Evolutionary conservation across 768 basidiomycete species (phyloP).

Genomic region (Auriscalpium microsporum): DNA sequence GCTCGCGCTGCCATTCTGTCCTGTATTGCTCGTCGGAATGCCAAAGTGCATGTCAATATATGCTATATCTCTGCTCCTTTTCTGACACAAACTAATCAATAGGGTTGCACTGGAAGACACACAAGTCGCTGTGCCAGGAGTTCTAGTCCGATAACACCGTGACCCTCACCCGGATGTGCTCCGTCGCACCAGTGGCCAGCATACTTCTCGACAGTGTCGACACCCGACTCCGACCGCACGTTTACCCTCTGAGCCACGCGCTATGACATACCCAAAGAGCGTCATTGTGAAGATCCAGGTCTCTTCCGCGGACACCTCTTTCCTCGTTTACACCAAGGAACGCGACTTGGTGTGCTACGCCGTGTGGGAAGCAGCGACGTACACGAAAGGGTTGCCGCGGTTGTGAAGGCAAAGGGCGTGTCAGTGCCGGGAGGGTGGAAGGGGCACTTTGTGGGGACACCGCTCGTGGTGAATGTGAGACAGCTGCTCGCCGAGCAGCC

Average conservation of each 20-base stretch:
- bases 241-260: too few species aligned
- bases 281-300: too few species aligned
- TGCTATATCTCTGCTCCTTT: too few species aligned
- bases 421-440: conserved; percentile 26
- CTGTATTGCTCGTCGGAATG: conserved; percentile 42
- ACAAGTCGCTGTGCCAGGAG: conserved; percentile 33
- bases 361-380: conserved; percentile 26
- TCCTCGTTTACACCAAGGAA: too few species aligned
- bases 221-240: too few species aligned
- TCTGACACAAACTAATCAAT: too few species aligned
- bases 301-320: too few species aligned
- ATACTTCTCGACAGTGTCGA: too few species aligned
- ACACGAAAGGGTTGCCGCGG: conserved; percentile 31
- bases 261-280: too few species aligned
- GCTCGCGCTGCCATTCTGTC: conserved; percentile 35
- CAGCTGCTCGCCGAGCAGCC: conserved; percentile 24
- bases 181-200: too few species aligned
- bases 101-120: conserved; percentile 30
- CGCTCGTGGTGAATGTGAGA: conserved; percentile 41
- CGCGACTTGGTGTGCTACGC: conserved; percentile 16
- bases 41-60: conserved; percentile 31
- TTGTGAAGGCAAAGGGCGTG: conserved; percentile 34
- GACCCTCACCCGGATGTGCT: too few species aligned
- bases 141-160: neutral
- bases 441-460: conserved; percentile 49